A percentile compares a stretch with the other conserved stretches of the same genome.
Conservation (phyloP, 2,329 filamentous ascomycete species). For the Endoconidiophora laricicola region DNA sequence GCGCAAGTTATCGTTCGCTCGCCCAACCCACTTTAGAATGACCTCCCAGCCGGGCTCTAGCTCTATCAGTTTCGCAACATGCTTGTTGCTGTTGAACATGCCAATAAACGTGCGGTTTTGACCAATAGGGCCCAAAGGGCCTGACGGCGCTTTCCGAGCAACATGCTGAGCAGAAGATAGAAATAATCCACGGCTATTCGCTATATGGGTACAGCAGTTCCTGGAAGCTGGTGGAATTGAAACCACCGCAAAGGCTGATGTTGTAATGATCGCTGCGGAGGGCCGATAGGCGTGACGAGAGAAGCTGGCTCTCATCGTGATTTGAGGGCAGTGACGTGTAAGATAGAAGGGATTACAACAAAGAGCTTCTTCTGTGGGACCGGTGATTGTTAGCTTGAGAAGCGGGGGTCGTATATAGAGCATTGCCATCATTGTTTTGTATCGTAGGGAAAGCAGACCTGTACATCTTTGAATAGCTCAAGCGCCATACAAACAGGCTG, state of each 20-base stretch:
- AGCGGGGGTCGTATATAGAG: background rate
- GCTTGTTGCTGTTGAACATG: too few species aligned
- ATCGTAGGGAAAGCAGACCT: too few species aligned
- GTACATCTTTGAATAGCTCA: too few species aligned
- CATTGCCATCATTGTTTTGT: too few species aligned
- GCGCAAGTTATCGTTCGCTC: conserved; percentile 44
- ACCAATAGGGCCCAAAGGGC: too few species aligned
- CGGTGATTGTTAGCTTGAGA: background rate
- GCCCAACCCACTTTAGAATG: conserved; percentile 51
- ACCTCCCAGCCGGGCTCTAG: conserved; percentile 55
- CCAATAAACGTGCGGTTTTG: too few species aligned
- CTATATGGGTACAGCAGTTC: too few species aligned
- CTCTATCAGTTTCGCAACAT: conserved; percentile 19
- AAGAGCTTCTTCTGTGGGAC: background rate
- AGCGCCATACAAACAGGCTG: too few species aligned
- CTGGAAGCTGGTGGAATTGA: background rate
- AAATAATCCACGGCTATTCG: too few species aligned
- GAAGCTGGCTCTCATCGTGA: conserved; percentile 29
- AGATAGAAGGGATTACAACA: background rate
- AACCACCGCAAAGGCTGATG: conserved; percentile 1
- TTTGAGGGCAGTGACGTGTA: background rate
- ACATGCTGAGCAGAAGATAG: too few species aligned
- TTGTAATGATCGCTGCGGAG: conserved; percentile 2
- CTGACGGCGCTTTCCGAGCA: too few species aligned
- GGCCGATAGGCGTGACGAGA: conserved; percentile 29